Conservation (phyloP, 2,329 filamentous ascomycete species). For the Epichloe gansuensis region DNA sequence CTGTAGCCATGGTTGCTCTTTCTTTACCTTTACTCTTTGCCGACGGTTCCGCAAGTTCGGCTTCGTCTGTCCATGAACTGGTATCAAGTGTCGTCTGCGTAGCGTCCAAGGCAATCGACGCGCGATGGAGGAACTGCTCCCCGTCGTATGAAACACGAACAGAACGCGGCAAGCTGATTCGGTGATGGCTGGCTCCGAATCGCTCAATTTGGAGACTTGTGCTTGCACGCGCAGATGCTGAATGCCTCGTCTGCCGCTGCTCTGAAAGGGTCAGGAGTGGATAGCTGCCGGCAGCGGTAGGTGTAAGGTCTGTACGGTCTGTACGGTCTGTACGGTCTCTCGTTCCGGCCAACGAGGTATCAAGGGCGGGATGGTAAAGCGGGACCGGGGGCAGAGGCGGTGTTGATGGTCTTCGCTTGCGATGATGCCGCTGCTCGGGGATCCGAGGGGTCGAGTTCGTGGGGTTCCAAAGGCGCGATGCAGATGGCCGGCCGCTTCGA, state of each 20-base stretch:
- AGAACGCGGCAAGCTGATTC: conserved; percentile 41
- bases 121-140: conserved; percentile 26
- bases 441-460: conserved; percentile 45
- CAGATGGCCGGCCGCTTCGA: conserved; percentile 28
- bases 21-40: conserved; percentile 37
- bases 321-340: conserved; percentile 15
- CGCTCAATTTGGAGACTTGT: conserved; percentile 38
- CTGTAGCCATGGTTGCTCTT: conserved; percentile 33
- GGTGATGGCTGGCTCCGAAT: conserved; percentile 31
- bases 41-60: neutral
- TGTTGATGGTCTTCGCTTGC: conserved; percentile 38
- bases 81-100: neutral
- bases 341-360: conserved; percentile 20
- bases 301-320: conserved; percentile 16
- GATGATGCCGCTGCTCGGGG: conserved; percentile 12
- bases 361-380: conserved; percentile 32
- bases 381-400: conserved; percentile 41
- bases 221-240: conserved; percentile 26
- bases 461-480: conserved; percentile 47
- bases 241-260: conserved; percentile 34
- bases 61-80: neutral
- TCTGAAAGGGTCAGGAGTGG: conserved; percentile 41
- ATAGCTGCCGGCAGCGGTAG: conserved; percentile 32
- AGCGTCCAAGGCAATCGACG: neutral
- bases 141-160: conserved; percentile 43